Evolutionary conservation across 1,139 yeast genomes (phyloP).

Genomic region (Pneumocystis sp.): DNA sequence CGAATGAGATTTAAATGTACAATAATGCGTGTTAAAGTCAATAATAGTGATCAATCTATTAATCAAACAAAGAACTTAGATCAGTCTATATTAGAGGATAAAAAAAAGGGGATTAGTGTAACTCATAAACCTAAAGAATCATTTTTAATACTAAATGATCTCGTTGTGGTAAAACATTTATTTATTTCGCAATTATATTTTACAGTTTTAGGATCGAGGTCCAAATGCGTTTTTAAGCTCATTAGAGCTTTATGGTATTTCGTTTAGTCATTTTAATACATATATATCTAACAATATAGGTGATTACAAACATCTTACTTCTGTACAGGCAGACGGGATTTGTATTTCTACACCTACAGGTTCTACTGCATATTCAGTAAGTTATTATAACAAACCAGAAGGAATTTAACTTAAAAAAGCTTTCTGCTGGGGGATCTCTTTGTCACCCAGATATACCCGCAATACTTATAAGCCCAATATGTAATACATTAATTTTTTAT

Average conservation of each 20-base stretch:
- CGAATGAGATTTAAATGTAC: constrained; percentile 71
- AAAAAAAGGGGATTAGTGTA: constrained; percentile 15
- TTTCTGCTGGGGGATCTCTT: constrained; percentile 76
- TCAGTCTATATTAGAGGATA: constrained; percentile 24
- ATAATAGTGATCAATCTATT: constrained; percentile 8
- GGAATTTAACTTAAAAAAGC: constrained; percentile 9
- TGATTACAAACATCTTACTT: constrained; percentile 59
- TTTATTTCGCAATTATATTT: background rate
- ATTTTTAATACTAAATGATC: constrained; percentile 64
- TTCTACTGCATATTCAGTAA: constrained; percentile 64
- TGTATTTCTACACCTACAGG: constrained; percentile 82
- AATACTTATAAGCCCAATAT: constrained; percentile 64
- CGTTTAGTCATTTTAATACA: background rate
- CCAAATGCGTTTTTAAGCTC: constrained; percentile 67
- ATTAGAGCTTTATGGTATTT: constrained; percentile 48
- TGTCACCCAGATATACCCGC: constrained; percentile 80
- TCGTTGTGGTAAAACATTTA: constrained; percentile 32
- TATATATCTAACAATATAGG: background rate
- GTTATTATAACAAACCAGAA: background rate
- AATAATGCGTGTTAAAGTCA: constrained; percentile 32
- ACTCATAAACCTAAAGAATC: constrained; percentile 20
- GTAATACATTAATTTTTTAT: constrained; percentile 21
- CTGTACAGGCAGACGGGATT: constrained; percentile 80
- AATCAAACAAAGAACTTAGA: constrained; percentile 18
- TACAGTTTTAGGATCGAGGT: constrained; percentile 43